phyloP scores from a whole-genome alignment of 768 basidiomycete genomes.

The Auricularia sp. region DNA sequence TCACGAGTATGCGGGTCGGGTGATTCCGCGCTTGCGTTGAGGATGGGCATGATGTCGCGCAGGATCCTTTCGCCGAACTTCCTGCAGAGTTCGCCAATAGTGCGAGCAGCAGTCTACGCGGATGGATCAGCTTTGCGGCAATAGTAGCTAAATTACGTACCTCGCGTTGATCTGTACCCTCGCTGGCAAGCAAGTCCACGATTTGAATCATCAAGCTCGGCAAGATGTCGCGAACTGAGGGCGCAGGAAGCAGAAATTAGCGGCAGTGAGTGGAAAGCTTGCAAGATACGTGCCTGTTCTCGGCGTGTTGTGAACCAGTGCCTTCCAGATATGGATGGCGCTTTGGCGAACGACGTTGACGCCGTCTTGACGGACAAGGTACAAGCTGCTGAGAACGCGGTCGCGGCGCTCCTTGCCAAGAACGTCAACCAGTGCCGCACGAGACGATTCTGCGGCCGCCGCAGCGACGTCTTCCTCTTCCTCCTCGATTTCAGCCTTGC shows the following conservation, averaged over 20 bases:
- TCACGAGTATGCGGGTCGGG: slow-evolving; percentile 56
- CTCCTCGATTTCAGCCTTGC: slow-evolving; percentile 74
- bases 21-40: slow-evolving; percentile 52
- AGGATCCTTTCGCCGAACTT: slow-evolving; percentile 92
- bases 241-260: slow-evolving; percentile 6
- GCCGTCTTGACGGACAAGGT: slow-evolving; percentile 87
- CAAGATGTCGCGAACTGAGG: slow-evolving; percentile 76
- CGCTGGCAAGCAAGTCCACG: slow-evolving; percentile 64
- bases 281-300: slow-evolving; percentile 52
- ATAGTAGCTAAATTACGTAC: slow-evolving; percentile 28
- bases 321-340: slow-evolving; percentile 96
- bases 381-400: slow-evolving; percentile 81
- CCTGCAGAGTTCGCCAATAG: slow-evolving; percentile 79
- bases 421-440: slow-evolving; percentile 77
- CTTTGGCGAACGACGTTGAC: slow-evolving; percentile 83
- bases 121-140: not conserved
- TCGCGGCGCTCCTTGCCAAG: slow-evolving; percentile 84
- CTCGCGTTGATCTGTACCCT: slow-evolving; percentile 84
- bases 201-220: slow-evolving; percentile 74
- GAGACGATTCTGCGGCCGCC: slow-evolving; percentile 63
- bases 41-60: slow-evolving; percentile 69
- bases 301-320: slow-evolving; percentile 89
- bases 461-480: slow-evolving; percentile 60
- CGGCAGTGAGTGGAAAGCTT: slow-evolving; percentile 4
- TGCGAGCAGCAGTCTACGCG: slow-evolving; percentile 73